Base-by-base conservation (phyloP, 257 asterid genomes). In the Scutellaria barbata region DNA sequence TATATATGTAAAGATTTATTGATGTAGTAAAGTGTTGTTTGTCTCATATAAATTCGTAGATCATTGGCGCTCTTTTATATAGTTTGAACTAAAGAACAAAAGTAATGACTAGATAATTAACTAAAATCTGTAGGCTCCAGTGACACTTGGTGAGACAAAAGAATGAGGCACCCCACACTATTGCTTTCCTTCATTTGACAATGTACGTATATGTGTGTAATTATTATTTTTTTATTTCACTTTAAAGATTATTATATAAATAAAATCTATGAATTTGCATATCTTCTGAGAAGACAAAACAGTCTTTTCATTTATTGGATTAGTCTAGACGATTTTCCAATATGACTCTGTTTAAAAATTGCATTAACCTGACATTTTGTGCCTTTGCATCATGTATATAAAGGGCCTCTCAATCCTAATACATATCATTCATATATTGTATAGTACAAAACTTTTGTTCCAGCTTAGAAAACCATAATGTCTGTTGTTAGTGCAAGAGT, bases 81-180 rank as follows among this genome's bases (percentile, higher is more conserved):
- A 16, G 8, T 62, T 62, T 17, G 6, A 65, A 65, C 52, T 40
- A 75, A 39, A 60, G 14, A 47, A 62, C 78, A 76, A 63, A 58
- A 76, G 17, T 61, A 46, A 51, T 73, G 84, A 80, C 81, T 76
- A 62, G 79, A 76, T 59, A 68, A 63, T 71, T 53, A 80, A 80
- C 81, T 67, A 55, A 66, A 59, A 59, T 39, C 12, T 8, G 37
- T 66, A 55, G 45, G 45, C 43, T 25, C 2, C 16, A 66, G 4
- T 37, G 74, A 43, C 50, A 78, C 33, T 66, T 73, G 75, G 55
- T 54, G 63, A 30, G 67, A 42, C 77, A 66, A 71, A 79, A 70
- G 68, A 74, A 70, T 54, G 68, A 79, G 66, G 74, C 42, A 55
- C 81, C n/a, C 76, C 76, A 71, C 78, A 72, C 69, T 56, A 71